These are phyloP conservation scores for Umbelopsis sp. DNA, from an alignment of 192 early-diverging fungal species.

Conservation along the genomic window DNA sequence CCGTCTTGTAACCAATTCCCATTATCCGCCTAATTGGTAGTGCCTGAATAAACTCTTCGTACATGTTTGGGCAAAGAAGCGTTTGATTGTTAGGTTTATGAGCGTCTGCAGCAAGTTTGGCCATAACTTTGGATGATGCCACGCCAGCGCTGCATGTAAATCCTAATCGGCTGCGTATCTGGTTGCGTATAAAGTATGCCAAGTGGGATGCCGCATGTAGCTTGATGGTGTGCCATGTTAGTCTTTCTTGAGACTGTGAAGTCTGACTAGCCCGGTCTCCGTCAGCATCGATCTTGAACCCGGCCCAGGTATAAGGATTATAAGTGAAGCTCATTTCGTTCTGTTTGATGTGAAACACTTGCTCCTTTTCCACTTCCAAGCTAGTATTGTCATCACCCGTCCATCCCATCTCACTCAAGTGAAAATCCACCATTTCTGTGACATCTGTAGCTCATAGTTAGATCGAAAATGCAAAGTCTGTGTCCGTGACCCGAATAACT, in stretches of 20 bases:
- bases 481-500: not conserved
- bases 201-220: slow-evolving; percentile 32
- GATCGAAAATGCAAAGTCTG: not conserved
- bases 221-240: not conserved
- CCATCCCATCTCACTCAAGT: slow-evolving; percentile 15
- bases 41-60: not conserved
- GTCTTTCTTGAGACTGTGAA: not conserved
- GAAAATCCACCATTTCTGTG: slow-evolving; percentile 32
- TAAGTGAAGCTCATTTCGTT: slow-evolving; percentile 2
- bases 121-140: slow-evolving; percentile 38
- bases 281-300: slow-evolving; percentile 8
- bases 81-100: slow-evolving; percentile 44
- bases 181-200: slow-evolving; percentile 24
- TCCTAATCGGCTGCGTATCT: slow-evolving; percentile 17
- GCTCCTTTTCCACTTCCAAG: not conserved
- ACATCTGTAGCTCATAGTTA: slow-evolving; percentile 23
- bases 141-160: slow-evolving; percentile 44
- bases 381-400: not conserved
- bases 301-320: slow-evolving; percentile 16
- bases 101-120: slow-evolving; percentile 40
- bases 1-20: slow-evolving; percentile 22
- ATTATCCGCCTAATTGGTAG: slow-evolving; percentile 19
- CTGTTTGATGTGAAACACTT: not conserved
- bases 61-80: slow-evolving; percentile 6
- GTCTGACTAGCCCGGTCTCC: slow-evolving; percentile 8